A percentile compares a stretch with the other conserved stretches of the same genome.
Evolutionary conservation across 495 filamentous ascomycete genomes (phyloP).

Genomic region (Filosporella fistucella): DNA sequence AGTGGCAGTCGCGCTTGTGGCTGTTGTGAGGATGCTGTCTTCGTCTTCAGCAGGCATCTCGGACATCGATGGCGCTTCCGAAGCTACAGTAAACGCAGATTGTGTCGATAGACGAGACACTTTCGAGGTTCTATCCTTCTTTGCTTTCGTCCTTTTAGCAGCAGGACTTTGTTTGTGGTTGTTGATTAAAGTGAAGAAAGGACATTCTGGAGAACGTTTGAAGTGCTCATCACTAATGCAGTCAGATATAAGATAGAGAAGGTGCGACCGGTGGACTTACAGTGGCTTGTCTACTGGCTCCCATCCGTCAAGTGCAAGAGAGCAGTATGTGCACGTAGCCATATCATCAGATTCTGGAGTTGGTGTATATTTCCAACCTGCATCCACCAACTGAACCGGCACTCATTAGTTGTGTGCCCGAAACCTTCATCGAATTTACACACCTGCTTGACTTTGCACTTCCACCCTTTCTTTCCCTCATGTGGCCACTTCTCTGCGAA

Average conservation of each 20-base stretch:
- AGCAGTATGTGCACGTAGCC: slow-evolving; percentile 84
- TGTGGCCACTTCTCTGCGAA: slow-evolving; percentile 83
- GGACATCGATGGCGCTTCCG: slow-evolving; percentile 47
- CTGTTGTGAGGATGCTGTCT: slow-evolving; percentile 61
- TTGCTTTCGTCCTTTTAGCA: slow-evolving; percentile 44
- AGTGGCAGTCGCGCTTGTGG: slow-evolving; percentile 50
- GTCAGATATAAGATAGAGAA: slow-evolving; percentile 18
- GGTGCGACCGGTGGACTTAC: slow-evolving; percentile 42
- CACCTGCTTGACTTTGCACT: slow-evolving; percentile 84
- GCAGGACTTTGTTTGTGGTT: slow-evolving; percentile 32
- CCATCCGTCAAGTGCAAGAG: slow-evolving; percentile 83
- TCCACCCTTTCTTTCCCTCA: slow-evolving; percentile 81
- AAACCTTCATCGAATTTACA: slow-evolving; percentile 7
- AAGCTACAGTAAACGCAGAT: slow-evolving; percentile 27
- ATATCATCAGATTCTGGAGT: slow-evolving; percentile 75
- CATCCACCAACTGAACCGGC: slow-evolving; percentile 75
- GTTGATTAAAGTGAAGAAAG: slow-evolving; percentile 65
- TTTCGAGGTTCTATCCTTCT: slow-evolving; percentile 61
- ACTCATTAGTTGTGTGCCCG: slow-evolving; percentile 20
- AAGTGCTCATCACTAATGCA: slow-evolving; percentile 76
- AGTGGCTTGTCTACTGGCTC: slow-evolving; percentile 84
- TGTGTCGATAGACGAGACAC: slow-evolving; percentile 62
- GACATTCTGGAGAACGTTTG: slow-evolving; percentile 70
- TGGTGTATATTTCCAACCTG: slow-evolving; percentile 91
- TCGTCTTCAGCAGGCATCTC: slow-evolving; percentile 55